Conservation (phyloP, 164 flowering plant species). For the Liriodendron chinense region DNA sequence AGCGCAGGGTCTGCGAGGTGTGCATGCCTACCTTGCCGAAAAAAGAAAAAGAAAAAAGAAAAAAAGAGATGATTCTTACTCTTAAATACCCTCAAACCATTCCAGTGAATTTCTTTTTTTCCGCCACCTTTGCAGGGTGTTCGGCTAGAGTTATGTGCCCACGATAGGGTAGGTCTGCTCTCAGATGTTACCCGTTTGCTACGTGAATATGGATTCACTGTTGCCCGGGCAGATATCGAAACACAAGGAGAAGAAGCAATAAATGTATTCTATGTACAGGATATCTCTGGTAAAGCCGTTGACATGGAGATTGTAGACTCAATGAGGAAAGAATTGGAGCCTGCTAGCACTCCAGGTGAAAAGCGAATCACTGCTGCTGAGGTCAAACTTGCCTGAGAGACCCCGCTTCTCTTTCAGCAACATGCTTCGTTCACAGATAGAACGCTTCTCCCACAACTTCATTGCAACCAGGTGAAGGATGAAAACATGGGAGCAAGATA, state of each 20-base stretch:
- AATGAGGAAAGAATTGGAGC: conserved; percentile 57
- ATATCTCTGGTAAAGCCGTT: conserved; percentile 53
- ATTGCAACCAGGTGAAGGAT: conserved; percentile 16
- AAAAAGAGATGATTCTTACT: not conserved
- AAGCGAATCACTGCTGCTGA: conserved; percentile 15
- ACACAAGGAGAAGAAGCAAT: conserved; percentile 55
- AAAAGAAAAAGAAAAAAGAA: not conserved
- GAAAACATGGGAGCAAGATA: not conserved
- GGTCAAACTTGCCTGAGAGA: conserved; percentile 15
- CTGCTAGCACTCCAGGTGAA: conserved; percentile 36
- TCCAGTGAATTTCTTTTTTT: not conserved
- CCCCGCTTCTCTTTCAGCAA: conserved; percentile 40
- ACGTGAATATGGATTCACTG: conserved; percentile 61
- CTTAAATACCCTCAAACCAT: not conserved
- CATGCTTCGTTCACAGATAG: conserved; percentile 45
- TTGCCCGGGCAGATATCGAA: conserved; percentile 65
- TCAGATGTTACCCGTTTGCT: conserved; percentile 66
- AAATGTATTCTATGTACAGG: conserved; percentile 63
- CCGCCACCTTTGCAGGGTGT: conserved; percentile 41
- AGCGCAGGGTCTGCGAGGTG: conserved; percentile 74
- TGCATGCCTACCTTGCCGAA: not conserved
- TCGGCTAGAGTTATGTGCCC: conserved; percentile 52
- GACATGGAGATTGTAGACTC: conserved; percentile 55
- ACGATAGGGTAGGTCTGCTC: conserved; percentile 58
- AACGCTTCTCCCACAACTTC: conserved; percentile 50